phyloP scores from a whole-genome alignment of 345 rosid genomes.

The Citrus hindsii region DNA sequence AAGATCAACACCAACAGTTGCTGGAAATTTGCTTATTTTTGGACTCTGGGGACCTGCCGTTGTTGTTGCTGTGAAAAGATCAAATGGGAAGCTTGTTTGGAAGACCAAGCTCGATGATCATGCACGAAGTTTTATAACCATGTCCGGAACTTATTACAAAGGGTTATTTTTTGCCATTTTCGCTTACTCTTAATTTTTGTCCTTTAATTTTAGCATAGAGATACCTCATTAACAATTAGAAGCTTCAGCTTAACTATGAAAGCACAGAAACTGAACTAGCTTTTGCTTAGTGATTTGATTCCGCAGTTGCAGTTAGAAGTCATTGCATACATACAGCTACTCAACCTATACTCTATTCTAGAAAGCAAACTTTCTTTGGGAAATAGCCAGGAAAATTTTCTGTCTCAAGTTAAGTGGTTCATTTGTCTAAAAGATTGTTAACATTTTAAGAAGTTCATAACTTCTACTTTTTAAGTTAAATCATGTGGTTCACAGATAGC shows the following conservation, averaged over 20 bases:
- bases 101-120: constrained; percentile 17
- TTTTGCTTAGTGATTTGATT: no score
- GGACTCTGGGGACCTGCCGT: constrained; percentile 29
- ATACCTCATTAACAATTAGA: neutral
- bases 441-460: no score
- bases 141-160: constrained; percentile 27
- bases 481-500: no score
- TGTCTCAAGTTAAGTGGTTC: no score
- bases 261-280: no score
- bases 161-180: constrained; percentile 14
- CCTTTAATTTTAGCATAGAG: neutral
- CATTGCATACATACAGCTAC: no score
- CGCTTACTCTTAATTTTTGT: neutral
- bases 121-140: constrained; percentile 18
- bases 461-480: no score
- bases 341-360: no score
- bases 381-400: no score
- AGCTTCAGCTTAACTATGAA: neutral
- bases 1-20: constrained; percentile 28
- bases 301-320: no score
- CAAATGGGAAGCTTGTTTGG: constrained; percentile 27
- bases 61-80: constrained; percentile 20
- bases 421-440: no score
- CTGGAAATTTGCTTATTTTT: constrained; percentile 20
- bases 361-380: no score